phyloP scores from a whole-genome alignment of 1,284 basidiomycete genomes.

The Mycena sp. region DNA sequence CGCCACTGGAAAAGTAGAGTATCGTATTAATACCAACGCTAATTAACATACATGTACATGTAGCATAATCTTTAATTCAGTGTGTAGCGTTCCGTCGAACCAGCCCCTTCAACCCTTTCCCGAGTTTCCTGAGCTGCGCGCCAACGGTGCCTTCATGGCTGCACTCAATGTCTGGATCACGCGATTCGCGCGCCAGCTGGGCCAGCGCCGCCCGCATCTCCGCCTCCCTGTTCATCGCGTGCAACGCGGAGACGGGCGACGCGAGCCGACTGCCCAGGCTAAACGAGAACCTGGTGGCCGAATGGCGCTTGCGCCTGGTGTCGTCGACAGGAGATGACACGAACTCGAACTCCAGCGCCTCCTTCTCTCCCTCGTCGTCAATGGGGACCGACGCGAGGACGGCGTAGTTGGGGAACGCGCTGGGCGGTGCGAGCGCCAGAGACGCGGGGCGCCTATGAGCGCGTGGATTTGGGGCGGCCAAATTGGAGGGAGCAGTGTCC shows the following conservation, averaged over 20 bases:
- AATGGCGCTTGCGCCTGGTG: background rate
- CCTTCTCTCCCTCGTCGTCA: background rate
- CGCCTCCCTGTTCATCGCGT: slow-evolving; percentile 5
- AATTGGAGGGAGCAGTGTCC: background rate
- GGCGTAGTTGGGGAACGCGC: background rate
- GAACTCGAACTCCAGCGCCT: background rate
- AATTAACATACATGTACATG: slow-evolving; percentile 5
- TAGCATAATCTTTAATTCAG: background rate
- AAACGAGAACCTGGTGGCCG: background rate
- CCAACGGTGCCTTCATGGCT: background rate
- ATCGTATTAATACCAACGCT: slow-evolving; percentile 9
- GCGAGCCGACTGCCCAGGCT: slow-evolving; percentile 6
- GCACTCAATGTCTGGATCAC: background rate
- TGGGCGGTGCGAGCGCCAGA: background rate
- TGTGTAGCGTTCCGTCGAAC: background rate
- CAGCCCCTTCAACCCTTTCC: background rate
- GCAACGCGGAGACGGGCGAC: slow-evolving; percentile 10
- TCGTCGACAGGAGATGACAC: background rate
- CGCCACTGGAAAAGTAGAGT: slow-evolving; percentile 15
- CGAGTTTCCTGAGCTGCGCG: background rate
- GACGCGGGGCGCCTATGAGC: slow-evolving; percentile 2
- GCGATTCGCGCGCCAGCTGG: slow-evolving; percentile 2
- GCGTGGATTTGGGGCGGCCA: background rate
- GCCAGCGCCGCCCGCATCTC: slow-evolving; percentile 18
- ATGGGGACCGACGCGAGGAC: background rate